These are phyloP conservation scores for Suillus spraguei DNA, from an alignment of 768 basidiomycete genomes.

Conservation along the genomic window DNA sequence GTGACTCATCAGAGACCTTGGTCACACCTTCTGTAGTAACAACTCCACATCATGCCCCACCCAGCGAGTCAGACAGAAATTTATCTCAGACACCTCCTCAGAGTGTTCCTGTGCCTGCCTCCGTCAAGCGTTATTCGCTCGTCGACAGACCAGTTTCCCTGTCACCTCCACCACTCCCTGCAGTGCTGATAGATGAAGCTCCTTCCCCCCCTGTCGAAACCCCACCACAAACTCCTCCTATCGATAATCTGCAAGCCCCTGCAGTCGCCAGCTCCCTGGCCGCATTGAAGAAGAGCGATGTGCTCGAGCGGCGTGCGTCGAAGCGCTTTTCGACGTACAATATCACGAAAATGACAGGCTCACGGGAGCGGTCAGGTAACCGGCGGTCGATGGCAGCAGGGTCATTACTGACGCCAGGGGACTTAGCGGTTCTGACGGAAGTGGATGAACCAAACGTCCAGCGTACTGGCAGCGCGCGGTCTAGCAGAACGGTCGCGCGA, in stretches of 20 bases:
- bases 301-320: slow-evolving; percentile 87
- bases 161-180: slow-evolving; percentile 44
- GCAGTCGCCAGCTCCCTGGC: slow-evolving; percentile 82
- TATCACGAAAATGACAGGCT: slow-evolving; percentile 88
- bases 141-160: slow-evolving; percentile 65
- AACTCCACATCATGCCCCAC: slow-evolving; percentile 17
- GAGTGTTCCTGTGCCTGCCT: slow-evolving; percentile 51
- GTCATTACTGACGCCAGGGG: slow-evolving; percentile 64
- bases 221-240: slow-evolving; percentile 39
- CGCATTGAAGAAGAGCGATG: slow-evolving; percentile 84
- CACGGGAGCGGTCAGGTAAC: slow-evolving; percentile 58
- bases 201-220: slow-evolving; percentile 23
- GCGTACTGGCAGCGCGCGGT: slow-evolving; percentile 12
- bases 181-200: slow-evolving; percentile 47
- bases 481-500: slow-evolving; percentile 31
- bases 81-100: slow-evolving; percentile 34
- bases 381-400: slow-evolving; percentile 69
- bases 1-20: slow-evolving; percentile 18
- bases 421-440: slow-evolving; percentile 74
- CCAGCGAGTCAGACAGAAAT: slow-evolving; percentile 25
- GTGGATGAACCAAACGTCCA: slow-evolving; percentile 54
- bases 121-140: slow-evolving; percentile 78
- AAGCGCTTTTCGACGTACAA: slow-evolving; percentile 97
- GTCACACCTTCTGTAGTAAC: slow-evolving; percentile 9
- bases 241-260: slow-evolving; percentile 47